phyloP scores from a whole-genome alignment of 192 early-diverging fungal genomes.

The Chytriomyces sp. region DNA sequence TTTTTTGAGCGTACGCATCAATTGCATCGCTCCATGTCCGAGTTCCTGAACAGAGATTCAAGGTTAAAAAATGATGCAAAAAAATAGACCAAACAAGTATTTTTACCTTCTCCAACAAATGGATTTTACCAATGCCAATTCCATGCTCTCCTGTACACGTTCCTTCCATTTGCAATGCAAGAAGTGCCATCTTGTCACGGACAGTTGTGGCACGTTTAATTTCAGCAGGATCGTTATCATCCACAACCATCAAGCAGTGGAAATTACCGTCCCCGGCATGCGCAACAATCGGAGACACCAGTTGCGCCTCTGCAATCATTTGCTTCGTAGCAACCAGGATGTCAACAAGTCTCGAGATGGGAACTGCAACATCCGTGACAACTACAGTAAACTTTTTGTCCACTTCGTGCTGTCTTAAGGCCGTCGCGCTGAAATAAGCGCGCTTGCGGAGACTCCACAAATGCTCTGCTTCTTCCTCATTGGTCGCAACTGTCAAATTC shows the following conservation, averaged over 20 bases:
- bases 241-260: constrained; percentile 59
- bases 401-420: constrained; percentile 31
- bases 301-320: constrained; percentile 39
- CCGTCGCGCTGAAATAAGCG: constrained; percentile 48
- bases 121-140: constrained; percentile 61
- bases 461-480: constrained; percentile 42
- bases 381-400: constrained; percentile 41
- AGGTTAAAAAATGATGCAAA: too few relatives aligned
- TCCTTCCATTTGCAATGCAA: constrained; percentile 63
- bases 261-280: constrained; percentile 72
- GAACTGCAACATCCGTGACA: constrained; percentile 71
- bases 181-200: constrained; percentile 46
- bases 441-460: constrained; percentile 65
- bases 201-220: constrained; percentile 50
- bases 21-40: constrained; percentile 60
- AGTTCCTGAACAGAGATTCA: constrained; percentile 24
- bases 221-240: constrained; percentile 48
- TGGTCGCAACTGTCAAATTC: constrained; percentile 38
- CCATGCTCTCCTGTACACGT: constrained; percentile 71
- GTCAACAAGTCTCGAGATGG: constrained; percentile 59
- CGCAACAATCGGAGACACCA: constrained; percentile 56
- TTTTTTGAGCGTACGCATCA: constrained; percentile 83
- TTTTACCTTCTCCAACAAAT: constrained; percentile 43
- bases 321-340: constrained; percentile 53
- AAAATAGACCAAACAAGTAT: constrained; percentile 4